A percentile compares a stretch with the other conserved stretches of the same genome.
Conservation (phyloP, 495 filamentous ascomycete species). For the Neurospora tetrasperma region DNA sequence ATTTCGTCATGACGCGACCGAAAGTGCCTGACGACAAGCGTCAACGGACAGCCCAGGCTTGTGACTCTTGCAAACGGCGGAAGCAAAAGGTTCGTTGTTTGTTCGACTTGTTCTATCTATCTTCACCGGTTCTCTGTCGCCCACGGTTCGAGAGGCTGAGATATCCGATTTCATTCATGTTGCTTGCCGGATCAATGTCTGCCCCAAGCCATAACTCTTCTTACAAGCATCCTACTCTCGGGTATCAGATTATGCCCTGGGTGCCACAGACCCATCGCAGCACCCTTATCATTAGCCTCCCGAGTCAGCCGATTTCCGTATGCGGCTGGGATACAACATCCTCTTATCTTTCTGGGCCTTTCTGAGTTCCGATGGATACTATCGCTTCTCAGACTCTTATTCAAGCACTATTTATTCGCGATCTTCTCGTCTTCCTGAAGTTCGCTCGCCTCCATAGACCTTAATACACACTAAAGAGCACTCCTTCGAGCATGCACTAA, state of each 20-base stretch:
- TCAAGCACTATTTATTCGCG: neutral
- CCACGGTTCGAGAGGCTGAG: neutral
- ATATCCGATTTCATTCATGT: neutral
- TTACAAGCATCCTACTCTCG: neutral
- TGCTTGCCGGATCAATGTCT: neutral
- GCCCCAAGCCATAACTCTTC: neutral
- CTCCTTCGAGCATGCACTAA: neutral
- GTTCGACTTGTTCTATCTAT: constrained; percentile 9
- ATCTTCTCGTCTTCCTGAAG: neutral
- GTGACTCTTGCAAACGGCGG: constrained; percentile 67
- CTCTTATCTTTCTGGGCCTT: neutral
- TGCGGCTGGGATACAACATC: neutral
- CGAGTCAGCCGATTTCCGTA: neutral
- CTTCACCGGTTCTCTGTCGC: constrained; percentile 1
- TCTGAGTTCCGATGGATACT: neutral
- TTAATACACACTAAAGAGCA: neutral
- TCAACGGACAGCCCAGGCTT: constrained; percentile 56
- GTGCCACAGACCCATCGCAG: neutral
- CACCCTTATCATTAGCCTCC: neutral
- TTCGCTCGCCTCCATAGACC: neutral
- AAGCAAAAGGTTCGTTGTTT: constrained; percentile 59
- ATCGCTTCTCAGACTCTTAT: neutral
- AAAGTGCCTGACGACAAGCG: constrained; percentile 55
- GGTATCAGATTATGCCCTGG: neutral
- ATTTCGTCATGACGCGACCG: constrained; percentile 46